Evolutionary conservation across 1,284 basidiomycete species (phyloP), one percentile per base, ranked within the genome.

Genomic region (Malassezia dermatis): DNA sequence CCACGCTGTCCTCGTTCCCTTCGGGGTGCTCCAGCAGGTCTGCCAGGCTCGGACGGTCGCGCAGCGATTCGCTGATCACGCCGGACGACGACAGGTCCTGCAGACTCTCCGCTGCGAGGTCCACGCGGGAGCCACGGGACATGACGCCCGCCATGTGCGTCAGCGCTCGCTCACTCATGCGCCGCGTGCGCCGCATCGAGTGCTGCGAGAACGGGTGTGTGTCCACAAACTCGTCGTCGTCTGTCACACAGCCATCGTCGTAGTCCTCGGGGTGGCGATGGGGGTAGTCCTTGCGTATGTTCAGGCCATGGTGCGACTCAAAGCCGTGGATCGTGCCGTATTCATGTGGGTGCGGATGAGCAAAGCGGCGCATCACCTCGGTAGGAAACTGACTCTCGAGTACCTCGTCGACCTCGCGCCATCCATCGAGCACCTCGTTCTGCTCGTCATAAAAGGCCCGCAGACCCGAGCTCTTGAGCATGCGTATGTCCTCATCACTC

Each of bases 351-450:
- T 46, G 44, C 11, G 60, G 55, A 31, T 11, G 32, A 11, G 53
- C 55, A 49, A 71, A 71, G 40, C 69, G 60, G 15, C 65, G 63
- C 63, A 73, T 65, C 27, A 73, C 69, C 44, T 73, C 67, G 28
- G 60, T 62, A 3, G 69, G 69, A 48, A 73, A 73, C 46, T 62
- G 64, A 23, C 65, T 68, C 50, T 73, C 71, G 40, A 73, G 61
- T 48, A 73, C 68, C 50, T 69, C 68, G 47, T 73, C 71, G 28
- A 66, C 66, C 49, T 71, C 67, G 24, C 69, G 59, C 69, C 67
- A 71, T 1, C 66, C 67, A 27, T 73, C 71, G 3, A 73, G 61
- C 6, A 68, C 65, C 31, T 61, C 59, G 41, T 72, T 69, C 45
- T 67, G 62, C 11, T 59, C 57, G 35, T 68, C 67, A 41, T 73